These are phyloP conservation scores for Artemisia argyi DNA, from an alignment of 129 eudicot genomes.

Conservation along the genomic window DNA sequence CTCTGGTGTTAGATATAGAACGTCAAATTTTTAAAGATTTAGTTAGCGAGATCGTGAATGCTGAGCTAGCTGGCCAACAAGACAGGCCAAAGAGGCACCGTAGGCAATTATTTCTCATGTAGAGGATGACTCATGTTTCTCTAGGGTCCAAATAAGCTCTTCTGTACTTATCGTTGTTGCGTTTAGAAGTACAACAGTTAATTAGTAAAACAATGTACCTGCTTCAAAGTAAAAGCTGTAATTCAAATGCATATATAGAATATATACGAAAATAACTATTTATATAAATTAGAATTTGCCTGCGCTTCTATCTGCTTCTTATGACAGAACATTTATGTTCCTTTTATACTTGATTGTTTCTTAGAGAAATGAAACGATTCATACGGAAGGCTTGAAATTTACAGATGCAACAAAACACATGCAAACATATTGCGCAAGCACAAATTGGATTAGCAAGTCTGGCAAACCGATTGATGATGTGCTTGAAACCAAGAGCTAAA, in stretches of 20 bases:
- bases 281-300: conserved; percentile 8
- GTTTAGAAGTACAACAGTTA: conserved; percentile 9
- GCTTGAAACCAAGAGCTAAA: too few species aligned
- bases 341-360: too few species aligned
- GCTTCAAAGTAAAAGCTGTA: background rate
- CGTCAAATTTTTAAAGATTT: conserved; percentile 85
- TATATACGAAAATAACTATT: conserved; percentile 18
- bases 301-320: conserved; percentile 1
- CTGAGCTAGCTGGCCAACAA: conserved; percentile 32
- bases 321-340: background rate
- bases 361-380: too few species aligned
- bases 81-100: conserved; percentile 33
- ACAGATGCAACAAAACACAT: too few species aligned
- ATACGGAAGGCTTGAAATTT: too few species aligned
- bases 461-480: too few species aligned
- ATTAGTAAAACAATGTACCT: too few species aligned
- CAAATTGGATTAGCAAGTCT: too few species aligned
- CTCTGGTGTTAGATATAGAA: conserved; percentile 78
- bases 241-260: conserved; percentile 31
- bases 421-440: too few species aligned
- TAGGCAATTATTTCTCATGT: conserved; percentile 49
- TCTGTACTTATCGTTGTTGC: background rate
- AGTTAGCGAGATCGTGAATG: conserved; percentile 62
- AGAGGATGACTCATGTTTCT: conserved; percentile 15
- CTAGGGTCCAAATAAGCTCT: background rate